A percentile compares a stretch with the other conserved stretches of the same genome.
Conservation (phyloP, 208 protist genomes). For the Strigomonas culicis region DNA sequence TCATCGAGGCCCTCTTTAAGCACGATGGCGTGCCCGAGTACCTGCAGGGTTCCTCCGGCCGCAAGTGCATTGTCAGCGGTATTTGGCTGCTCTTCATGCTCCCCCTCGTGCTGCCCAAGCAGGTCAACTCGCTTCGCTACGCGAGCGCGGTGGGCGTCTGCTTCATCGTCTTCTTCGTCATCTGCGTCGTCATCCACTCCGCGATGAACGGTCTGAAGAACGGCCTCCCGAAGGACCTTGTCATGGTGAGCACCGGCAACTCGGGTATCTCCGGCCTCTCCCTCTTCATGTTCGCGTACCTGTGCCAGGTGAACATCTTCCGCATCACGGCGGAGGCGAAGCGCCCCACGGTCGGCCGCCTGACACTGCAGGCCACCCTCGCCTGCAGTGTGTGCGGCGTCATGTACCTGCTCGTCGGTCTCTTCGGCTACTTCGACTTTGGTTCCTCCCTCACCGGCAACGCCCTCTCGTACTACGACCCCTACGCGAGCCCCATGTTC, state of each 20-base stretch:
- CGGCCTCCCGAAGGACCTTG: constrained; percentile 24
- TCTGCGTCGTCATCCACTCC: constrained; percentile 53
- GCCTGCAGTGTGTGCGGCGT: constrained; percentile 30
- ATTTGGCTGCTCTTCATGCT: constrained; percentile 62
- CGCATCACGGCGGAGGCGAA: constrained; percentile 51
- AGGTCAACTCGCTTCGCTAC: constrained; percentile 70
- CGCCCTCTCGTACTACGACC: constrained; percentile 44
- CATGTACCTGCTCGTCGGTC: constrained; percentile 48
- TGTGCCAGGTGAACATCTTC: constrained; percentile 38
- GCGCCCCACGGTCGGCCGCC: constrained; percentile 27
- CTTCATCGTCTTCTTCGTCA: constrained; percentile 64
- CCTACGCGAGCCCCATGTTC: constrained; percentile 33
- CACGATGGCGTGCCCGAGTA: constrained; percentile 20
- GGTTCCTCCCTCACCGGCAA: constrained; percentile 26
- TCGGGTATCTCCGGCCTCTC: constrained; percentile 40
- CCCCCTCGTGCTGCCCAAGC: constrained; percentile 56
- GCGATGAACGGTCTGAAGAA: constrained; percentile 26
- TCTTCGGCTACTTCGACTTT: constrained; percentile 72
- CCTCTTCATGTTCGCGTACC: constrained; percentile 37
- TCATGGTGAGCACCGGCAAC: constrained; percentile 31
- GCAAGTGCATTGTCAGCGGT: constrained; percentile 33
- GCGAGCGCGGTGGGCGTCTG: constrained; percentile 43
- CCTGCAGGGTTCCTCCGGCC: constrained; percentile 27
- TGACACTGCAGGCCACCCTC: constrained; percentile 31
- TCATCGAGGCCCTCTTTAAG: constrained; percentile 36